phyloP scores from a whole-genome alignment of 2,329 filamentous ascomycete species.

The Kalaharituber pfeilii region DNA sequence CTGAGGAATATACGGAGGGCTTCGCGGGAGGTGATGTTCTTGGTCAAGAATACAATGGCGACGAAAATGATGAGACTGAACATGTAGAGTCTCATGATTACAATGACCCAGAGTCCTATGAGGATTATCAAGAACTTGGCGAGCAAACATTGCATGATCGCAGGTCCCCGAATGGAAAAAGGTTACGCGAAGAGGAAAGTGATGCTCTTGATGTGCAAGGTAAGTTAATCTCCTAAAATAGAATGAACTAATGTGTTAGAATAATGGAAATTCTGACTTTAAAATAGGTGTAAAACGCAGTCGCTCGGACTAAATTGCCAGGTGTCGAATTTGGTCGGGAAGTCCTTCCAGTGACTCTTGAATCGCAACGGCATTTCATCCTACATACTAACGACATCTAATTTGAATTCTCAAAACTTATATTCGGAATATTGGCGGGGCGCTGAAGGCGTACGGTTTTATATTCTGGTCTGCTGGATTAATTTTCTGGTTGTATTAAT shows the following conservation, averaged over 20 bases:
- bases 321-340: background rate
- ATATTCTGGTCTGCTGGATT: background rate
- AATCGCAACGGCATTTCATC: background rate
- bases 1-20: background rate
- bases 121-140: background rate
- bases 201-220: background rate
- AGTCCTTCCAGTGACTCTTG: background rate
- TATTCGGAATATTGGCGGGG: background rate
- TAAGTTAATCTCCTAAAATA: background rate
- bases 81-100: background rate
- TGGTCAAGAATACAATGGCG: background rate
- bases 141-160: background rate
- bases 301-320: background rate
- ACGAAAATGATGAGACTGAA: background rate
- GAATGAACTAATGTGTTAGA: background rate
- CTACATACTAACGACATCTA: background rate
- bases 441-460: background rate
- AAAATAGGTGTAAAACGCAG: background rate
- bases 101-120: background rate
- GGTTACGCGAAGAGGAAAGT: background rate
- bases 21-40: background rate
- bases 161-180: background rate
- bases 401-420: background rate
- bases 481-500: background rate
- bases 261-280: background rate